Evolutionary conservation across 2,329 filamentous ascomycete genomes (phyloP), one percentile per base, ranked within the genome.

Genomic region (Cercospora zeina): DNA sequence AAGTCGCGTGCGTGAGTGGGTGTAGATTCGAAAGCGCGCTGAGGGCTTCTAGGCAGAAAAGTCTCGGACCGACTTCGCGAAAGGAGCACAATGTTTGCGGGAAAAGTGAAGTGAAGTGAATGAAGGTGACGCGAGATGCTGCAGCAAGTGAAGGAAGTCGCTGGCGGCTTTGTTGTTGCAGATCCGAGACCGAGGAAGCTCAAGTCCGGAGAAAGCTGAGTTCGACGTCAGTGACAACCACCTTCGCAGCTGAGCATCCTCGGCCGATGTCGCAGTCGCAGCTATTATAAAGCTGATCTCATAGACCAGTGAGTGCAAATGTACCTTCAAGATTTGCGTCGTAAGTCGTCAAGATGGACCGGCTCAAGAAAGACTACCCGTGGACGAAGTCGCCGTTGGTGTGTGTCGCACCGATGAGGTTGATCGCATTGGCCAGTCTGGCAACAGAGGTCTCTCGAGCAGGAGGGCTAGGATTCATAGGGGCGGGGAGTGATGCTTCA

Each of bases 331-430:
- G 27, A 21, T 24, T 13, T n/a, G 31, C 2, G 31, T 34, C 8
- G 33, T 45, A 49, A 36, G 21, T 49, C 39, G 9, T 34, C 24
- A 66, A 53, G 51, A 69, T 69, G 67, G 64, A 69, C 8, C 60
- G 61, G 21, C 59, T 68, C 56, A 67, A 64, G 47, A 37, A 54
- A 45, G 74, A 77, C 64, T 87, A 87, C 69, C 84, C 85, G 67
- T 89, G 87, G 86, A 81, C 79, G 4, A 72, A 78, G 36, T 68
- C 75, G 1, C 87, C 87, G 5, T 74, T 89, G 19, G 80, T 91
- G 31, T 78, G 82, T 50, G 79, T 80, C 37, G 88, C 87, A 1
- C 89, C 89, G 0, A 91, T 92, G 89, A 83, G 87, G 50, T 79
- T 86, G 36, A 84, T 90, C 58, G 78, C 81, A 68, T 80, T 73